phyloP scores from a whole-genome alignment of 1,284 basidiomycete genomes.

The Porodaedalea pini region DNA sequence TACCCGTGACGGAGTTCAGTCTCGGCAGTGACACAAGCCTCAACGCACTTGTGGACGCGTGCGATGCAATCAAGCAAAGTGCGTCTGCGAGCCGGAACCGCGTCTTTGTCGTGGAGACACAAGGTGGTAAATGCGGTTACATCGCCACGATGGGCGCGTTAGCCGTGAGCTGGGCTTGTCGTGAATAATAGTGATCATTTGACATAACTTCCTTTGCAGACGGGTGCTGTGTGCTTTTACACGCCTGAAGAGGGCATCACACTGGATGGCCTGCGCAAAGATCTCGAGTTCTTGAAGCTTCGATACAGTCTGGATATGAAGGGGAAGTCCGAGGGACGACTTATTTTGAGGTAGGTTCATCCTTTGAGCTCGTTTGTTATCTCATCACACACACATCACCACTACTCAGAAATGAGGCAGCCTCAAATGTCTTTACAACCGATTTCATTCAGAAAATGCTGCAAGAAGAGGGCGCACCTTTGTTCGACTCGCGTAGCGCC shows the following conservation, averaged over 20 bases:
- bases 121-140: conserved; percentile 95
- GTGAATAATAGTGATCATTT: conserved; percentile 11
- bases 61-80: conserved; percentile 97
- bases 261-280: conserved; percentile 76
- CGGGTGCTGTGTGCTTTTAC: conserved; percentile 90
- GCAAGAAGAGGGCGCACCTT: conserved; percentile 84
- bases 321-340: conserved; percentile 88
- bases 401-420: conserved; percentile 70
- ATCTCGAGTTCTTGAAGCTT: conserved; percentile 87
- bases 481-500: conserved; percentile 95
- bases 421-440: conserved; percentile 89
- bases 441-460: conserved; percentile 92
- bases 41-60: conserved; percentile 96
- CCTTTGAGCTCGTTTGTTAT: not conserved
- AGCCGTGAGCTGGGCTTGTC: too few species aligned
- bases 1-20: conserved; percentile 95
- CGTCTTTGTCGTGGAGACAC: conserved; percentile 97
- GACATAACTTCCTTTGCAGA: conserved; percentile 47
- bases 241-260: conserved; percentile 90
- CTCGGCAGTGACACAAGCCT: conserved; percentile 93
- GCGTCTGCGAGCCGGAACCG: conserved; percentile 93
- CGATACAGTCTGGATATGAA: conserved; percentile 84
- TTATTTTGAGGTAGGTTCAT: conserved; percentile 76
- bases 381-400: not conserved
- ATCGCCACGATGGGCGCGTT: conserved; percentile 93